Conservation (phyloP, 169 alveolate species). For the Babesia gibsoni region DNA sequence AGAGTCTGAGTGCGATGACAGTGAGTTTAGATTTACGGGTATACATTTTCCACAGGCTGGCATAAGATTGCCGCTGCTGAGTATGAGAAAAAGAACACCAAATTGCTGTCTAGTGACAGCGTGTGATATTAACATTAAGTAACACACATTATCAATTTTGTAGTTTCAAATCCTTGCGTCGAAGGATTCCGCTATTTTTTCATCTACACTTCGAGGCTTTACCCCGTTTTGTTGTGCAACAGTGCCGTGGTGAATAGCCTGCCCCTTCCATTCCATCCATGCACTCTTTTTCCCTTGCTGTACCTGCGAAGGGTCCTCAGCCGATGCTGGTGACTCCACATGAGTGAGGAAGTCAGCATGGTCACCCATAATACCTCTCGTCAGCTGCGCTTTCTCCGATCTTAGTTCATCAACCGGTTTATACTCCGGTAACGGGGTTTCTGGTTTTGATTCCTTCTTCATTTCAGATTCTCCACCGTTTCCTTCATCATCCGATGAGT, state of each 20-base stretch:
- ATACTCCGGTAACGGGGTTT: conserved; percentile 73
- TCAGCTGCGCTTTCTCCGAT: conserved; percentile 65
- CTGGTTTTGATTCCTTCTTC: not conserved
- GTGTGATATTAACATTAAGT: not conserved
- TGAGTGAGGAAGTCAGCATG: conserved; percentile 81
- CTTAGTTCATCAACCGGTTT: conserved; percentile 76
- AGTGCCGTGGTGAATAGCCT: conserved; percentile 86
- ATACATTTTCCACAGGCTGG: conserved; percentile 38
- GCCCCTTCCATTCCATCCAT: conserved; percentile 92
- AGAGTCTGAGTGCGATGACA: conserved; percentile 67
- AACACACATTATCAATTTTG: not conserved
- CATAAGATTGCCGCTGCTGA: conserved; percentile 48
- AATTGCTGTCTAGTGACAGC: conserved; percentile 11
- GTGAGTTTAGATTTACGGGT: conserved; percentile 28
- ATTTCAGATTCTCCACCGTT: conserved; percentile 26
- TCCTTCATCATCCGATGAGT: conserved; percentile 54
- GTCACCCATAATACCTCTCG: conserved; percentile 82
- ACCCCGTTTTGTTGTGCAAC: conserved; percentile 86
- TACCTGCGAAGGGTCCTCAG: conserved; percentile 13
- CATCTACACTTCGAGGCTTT: conserved; percentile 81
- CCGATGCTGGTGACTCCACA: conserved; percentile 67
- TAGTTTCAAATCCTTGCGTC: conserved; percentile 81
- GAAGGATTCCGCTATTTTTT: conserved; percentile 85
- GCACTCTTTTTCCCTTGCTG: conserved; percentile 77
- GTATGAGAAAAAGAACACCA: conserved; percentile 33